A percentile compares a stretch with the other conserved stretches of the same genome.
Evolutionary conservation across 2,329 filamentous ascomycete genomes (phyloP).

Genomic region (Sporothrix brunneoviolacea): DNA sequence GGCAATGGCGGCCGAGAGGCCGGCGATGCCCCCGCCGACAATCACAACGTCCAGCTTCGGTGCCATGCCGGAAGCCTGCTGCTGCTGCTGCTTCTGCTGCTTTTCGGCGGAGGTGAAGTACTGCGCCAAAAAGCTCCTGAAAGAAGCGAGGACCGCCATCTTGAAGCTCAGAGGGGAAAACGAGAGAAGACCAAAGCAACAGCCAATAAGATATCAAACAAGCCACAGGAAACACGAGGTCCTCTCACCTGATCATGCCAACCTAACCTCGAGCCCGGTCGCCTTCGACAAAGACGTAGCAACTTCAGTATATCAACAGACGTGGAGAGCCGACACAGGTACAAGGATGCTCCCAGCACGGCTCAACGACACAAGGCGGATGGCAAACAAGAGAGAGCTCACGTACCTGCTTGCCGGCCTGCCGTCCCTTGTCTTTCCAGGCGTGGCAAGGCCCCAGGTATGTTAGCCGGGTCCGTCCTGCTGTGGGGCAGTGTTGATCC

Average conservation of each 20-base stretch:
- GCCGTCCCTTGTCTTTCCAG: neutral
- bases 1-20: conserved; percentile 11
- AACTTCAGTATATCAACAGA: neutral
- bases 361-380: neutral
- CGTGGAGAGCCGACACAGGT: no score
- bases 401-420: neutral
- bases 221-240: no score
- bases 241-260: no score
- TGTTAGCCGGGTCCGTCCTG: no score
- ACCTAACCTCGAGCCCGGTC: no score
- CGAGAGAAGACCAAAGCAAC: neutral
- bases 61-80: neutral
- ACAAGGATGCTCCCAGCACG: neutral
- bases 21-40: conserved; percentile 13
- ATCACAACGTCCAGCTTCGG: neutral
- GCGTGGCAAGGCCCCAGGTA: no score
- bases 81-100: neutral
- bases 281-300: neutral
- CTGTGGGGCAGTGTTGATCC: no score
- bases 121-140: neutral
- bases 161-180: neutral
- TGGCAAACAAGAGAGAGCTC: neutral
- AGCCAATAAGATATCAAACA: neutral
- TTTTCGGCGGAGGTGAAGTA: neutral
- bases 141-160: neutral